Evolutionary conservation across 1,284 basidiomycete genomes (phyloP), one percentile per base, ranked within the genome.

Genomic region (Tilletia horrida): DNA sequence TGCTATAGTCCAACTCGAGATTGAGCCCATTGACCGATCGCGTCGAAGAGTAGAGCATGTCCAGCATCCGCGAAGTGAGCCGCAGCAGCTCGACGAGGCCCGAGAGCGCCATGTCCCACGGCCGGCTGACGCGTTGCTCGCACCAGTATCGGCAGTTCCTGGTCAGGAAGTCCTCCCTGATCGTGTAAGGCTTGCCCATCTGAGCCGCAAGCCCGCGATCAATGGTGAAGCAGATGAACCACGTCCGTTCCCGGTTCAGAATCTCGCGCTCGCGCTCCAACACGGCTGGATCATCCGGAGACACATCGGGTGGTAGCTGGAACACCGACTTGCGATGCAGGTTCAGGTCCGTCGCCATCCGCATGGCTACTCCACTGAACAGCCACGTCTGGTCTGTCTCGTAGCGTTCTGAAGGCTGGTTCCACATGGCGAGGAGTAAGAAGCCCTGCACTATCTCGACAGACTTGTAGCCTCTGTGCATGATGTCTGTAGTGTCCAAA

Each of bases 331-430:
- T 94, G 68, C 95, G 88, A 81, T 97, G 93, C 63, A 98, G 83
- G 81, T 97, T 97, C 62, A 98, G 85, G 83, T 98, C 95, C 18
- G 91, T 95, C 3, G 91, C 95, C 90, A 97, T 94, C 68, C 93
- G 89, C 55, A 85, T 83, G 0, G 84, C 85, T 67, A 85, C 82
- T 31, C 83, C 83, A 67, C 76, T 74, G 72, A 82, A 82, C 47
- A 80, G 72, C 93, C 95, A 98, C 0, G 94, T 97, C 76, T 91
- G 89, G 83, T 98, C 95, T 78, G 97, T 93, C 81, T 98, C 96
- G 79, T 92, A 97, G 18, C 84, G 82, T 71, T 82, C 73, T 14
- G 76, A 72, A 16, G 78, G 82, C 69, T 83, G 82, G 47, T 82
- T 81, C 75, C 83, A 84, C 64, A 81, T 70, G 9, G 80, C 77